These are phyloP conservation scores for Silene conica DNA, from an alignment of 148 eudicot genomes.

Conservation along the genomic window DNA sequence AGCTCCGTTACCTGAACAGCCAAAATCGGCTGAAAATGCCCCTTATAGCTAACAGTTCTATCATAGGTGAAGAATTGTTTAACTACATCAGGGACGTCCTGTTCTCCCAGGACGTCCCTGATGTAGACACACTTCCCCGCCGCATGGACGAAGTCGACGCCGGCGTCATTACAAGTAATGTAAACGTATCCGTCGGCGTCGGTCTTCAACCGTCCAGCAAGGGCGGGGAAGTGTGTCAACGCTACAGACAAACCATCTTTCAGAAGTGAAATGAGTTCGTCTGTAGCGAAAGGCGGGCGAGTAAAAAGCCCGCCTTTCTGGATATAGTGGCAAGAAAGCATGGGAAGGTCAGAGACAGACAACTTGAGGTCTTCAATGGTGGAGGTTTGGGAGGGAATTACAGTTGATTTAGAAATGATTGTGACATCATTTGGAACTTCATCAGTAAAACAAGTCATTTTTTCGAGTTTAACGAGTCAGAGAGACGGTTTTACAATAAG, in stretches of 20 bases:
- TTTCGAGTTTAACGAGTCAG: too few species aligned
- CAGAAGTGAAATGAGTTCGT: constrained; percentile 29
- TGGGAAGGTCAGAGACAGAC: constrained; percentile 75
- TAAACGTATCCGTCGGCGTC: constrained; percentile 42
- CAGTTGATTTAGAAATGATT: constrained; percentile 42
- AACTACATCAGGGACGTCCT: constrained; percentile 45
- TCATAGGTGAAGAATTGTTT: constrained; percentile 50
- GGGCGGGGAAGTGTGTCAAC: constrained; percentile 59
- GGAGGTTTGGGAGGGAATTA: constrained; percentile 41
- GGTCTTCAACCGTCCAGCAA: constrained; percentile 64
- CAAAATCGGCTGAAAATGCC: constrained; percentile 56
- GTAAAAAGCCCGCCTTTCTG: constrained; percentile 69
- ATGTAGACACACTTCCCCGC: constrained; percentile 26
- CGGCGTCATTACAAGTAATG: constrained; percentile 54
- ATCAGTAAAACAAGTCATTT: constrained; percentile 39
- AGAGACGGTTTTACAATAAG: neutral
- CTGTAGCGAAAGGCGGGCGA: constrained; percentile 22
- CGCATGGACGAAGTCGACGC: constrained; percentile 55
- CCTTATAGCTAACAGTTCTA: constrained; percentile 54
- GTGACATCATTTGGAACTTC: constrained; percentile 9
- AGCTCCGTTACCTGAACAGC: constrained; percentile 73
- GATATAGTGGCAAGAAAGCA: constrained; percentile 88
- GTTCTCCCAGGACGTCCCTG: constrained; percentile 35
- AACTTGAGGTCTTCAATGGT: constrained; percentile 37
- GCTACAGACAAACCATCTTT: constrained; percentile 36